A percentile compares a stretch with the other conserved stretches of the same genome.
Evolutionary conservation across 805 yeast genomes (phyloP).

Genomic region (Wickerhamomyces sydowiorum): DNA sequence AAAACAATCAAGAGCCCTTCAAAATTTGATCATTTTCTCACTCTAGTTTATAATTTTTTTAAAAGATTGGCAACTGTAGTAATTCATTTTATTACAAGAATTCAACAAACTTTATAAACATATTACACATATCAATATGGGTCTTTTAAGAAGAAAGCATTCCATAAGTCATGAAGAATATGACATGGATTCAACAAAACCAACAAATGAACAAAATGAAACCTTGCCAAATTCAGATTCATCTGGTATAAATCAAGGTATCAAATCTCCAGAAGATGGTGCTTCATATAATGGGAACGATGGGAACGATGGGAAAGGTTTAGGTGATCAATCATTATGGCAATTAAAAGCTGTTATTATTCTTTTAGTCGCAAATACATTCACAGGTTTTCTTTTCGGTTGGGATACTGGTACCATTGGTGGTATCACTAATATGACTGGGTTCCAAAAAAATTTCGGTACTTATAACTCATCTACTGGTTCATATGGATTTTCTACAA

Average conservation of each 20-base stretch:
- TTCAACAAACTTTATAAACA: background rate
- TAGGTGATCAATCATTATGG: background rate
- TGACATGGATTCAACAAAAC: background rate
- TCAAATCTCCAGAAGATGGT: background rate
- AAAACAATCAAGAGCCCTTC: too few species aligned
- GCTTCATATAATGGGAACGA: background rate
- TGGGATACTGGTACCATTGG: slow-evolving; percentile 78
- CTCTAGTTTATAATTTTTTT: background rate
- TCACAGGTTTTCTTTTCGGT: slow-evolving; percentile 69
- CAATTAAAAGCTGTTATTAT: background rate
- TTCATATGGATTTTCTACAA: slow-evolving; percentile 33
- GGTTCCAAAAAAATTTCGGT: slow-evolving; percentile 51
- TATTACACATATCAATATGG: background rate
- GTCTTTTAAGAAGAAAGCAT: background rate
- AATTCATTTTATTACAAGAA: background rate
- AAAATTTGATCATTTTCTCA: too few species aligned
- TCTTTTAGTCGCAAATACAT: slow-evolving; percentile 40
- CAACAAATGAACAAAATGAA: background rate
- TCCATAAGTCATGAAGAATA: background rate
- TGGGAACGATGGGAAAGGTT: too few species aligned
- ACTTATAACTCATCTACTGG: slow-evolving; percentile 31
- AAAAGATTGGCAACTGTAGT: background rate
- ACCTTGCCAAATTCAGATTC: background rate
- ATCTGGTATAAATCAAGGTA: background rate
- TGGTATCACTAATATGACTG: slow-evolving; percentile 60